Conservation (phyloP, 768 basidiomycete genomes). For the Pilatotrama ljubarskyi region DNA sequence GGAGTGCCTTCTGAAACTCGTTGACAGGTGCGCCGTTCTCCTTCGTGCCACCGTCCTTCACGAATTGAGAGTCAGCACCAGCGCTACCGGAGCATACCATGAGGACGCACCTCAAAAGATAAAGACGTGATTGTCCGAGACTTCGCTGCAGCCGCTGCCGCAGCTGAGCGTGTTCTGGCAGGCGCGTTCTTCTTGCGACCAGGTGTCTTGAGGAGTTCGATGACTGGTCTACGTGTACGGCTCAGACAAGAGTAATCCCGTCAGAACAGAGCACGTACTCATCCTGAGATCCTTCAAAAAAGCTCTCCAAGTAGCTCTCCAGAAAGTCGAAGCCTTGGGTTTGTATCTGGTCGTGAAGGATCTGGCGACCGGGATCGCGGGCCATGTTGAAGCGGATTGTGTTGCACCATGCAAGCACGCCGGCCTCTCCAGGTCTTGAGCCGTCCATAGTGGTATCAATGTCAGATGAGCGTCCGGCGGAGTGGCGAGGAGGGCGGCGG, state of each 20-base stretch:
- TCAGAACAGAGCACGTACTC: constrained; percentile 43
- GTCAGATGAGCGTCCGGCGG: background rate
- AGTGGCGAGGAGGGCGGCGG: background rate
- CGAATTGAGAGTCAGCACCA: background rate
- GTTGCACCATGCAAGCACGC: constrained; percentile 71
- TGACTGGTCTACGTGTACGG: constrained; percentile 52
- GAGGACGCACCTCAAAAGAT: constrained; percentile 47
- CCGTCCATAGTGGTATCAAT: constrained; percentile 19
- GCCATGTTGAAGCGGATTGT: constrained; percentile 67
- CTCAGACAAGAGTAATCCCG: background rate
- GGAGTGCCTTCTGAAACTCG: constrained; percentile 47
- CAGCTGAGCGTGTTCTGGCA: constrained; percentile 49
- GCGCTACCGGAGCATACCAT: background rate
- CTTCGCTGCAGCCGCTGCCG: constrained; percentile 41
- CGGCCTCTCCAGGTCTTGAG: constrained; percentile 35
- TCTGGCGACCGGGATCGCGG: constrained; percentile 67
- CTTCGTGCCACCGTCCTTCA: constrained; percentile 32
- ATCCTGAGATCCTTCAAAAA: constrained; percentile 63
- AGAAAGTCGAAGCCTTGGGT: constrained; percentile 78
- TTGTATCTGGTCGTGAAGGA: constrained; percentile 73
- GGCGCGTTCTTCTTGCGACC: constrained; percentile 63
- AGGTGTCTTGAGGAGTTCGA: constrained; percentile 84
- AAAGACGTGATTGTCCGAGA: constrained; percentile 41
- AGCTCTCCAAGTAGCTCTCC: constrained; percentile 73
- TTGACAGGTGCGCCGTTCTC: constrained; percentile 47